Evolutionary conservation across 345 rosid species (phyloP).

Genomic region (Citrus inodora): DNA sequence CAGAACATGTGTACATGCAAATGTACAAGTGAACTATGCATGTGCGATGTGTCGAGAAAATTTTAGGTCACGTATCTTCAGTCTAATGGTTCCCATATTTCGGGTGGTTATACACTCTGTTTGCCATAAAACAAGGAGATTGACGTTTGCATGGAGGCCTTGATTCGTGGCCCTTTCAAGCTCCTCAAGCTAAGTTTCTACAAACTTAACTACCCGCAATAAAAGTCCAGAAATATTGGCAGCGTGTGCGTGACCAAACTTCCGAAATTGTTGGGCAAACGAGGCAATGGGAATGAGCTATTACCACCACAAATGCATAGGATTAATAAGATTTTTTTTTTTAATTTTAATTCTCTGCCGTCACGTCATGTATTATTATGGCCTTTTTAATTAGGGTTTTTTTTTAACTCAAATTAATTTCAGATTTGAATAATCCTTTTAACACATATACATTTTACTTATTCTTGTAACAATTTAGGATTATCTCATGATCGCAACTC

Average conservation of each 20-base stretch:
- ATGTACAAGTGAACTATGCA: background rate
- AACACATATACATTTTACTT: too few relatives aligned
- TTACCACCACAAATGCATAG: background rate
- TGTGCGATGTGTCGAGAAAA: constrained; percentile 2
- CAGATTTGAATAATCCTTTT: too few relatives aligned
- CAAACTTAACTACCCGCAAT: background rate
- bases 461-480: too few relatives aligned
- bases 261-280: background rate
- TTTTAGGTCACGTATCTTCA: background rate
- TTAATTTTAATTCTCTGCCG: too few relatives aligned
- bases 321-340: too few relatives aligned
- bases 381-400: too few relatives aligned
- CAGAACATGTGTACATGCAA: background rate
- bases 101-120: background rate
- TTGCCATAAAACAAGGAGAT: background rate
- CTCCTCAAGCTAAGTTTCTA: background rate
- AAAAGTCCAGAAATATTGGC: background rate
- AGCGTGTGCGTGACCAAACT: background rate
- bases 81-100: background rate
- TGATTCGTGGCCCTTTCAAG: background rate
- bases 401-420: too few relatives aligned
- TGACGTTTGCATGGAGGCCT: background rate
- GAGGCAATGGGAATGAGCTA: background rate
- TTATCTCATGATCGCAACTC: too few relatives aligned
- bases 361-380: too few relatives aligned